Base-by-base conservation (phyloP, 148 eudicot genomes). In the Fagopyrum esculentum region DNA sequence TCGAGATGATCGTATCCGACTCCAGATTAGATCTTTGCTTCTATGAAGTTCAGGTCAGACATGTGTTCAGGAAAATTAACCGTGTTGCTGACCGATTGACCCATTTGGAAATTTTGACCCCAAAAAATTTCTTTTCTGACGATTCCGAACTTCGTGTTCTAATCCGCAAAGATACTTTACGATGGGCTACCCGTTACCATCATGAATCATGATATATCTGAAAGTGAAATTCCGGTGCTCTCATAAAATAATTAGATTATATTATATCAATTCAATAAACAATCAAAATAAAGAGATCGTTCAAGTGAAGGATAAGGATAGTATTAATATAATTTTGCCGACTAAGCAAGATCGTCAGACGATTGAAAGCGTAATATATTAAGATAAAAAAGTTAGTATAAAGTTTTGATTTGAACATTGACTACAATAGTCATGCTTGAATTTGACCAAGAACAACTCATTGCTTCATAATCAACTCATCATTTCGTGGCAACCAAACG, bases 331-430 rank as follows among this genome's bases (percentile, higher is more conserved):
- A 55, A 35, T 1, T 35, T 55, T 16, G 59, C 59, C 59, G 22
- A 55, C 59, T 7, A 22, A 55, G 22, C 59, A 15, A 55, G 22
- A n/a, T 3, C 6, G 11, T 17, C 15, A 55, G 16, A 15, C 59
- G 40, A 8, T 49, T 49, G 52, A 49, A 49, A 9, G 9, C 52
- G 12, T 49, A 5, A 6, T 12, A 49, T 5, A 9, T 59, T 19
- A 59, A 59, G 29, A 59, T 59, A 19, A 30, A 22, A 22, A 59
- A 22, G 69, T 29, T 26, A 61, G 69, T 29, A 26, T 43, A 61
- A 61, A 61, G 44, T 29, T 61, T 61, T 29, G 69, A 63, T 61
- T 61, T 29, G 69, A 63, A 63, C 15, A 30, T 30, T 63, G 44
- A 29, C 69, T 63, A 63, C 1, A 59, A 0, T 60, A 15, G 44